Evolutionary conservation across 2,329 filamentous ascomycete species (phyloP).

Genomic region (Clonostachys rosea): DNA sequence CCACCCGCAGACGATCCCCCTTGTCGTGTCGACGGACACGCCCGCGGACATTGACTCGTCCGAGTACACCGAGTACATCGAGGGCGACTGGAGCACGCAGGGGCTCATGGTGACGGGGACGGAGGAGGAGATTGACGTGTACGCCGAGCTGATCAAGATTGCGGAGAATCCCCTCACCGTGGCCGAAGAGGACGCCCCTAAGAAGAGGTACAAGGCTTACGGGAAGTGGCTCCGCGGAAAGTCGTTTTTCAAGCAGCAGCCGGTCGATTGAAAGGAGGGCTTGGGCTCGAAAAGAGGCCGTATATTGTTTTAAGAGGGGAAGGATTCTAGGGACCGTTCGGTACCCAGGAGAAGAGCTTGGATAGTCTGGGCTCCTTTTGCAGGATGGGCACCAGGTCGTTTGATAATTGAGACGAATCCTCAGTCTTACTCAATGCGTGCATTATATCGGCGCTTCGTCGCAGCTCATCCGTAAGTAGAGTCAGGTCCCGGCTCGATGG

Average conservation of each 20-base stretch:
- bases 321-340: too few relatives aligned
- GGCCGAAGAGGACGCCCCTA: conserved; percentile 76
- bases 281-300: not conserved
- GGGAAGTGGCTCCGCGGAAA: conserved; percentile 92
- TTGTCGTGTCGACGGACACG: conserved; percentile 69
- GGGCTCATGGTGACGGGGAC: conserved; percentile 47
- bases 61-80: conserved; percentile 79
- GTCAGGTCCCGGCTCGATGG: not conserved
- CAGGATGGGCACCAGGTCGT: not conserved
- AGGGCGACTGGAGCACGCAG: conserved; percentile 60
- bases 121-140: conserved; percentile 47
- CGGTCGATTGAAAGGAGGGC: conserved; percentile 41
- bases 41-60: conserved; percentile 52
- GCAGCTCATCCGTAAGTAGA: conserved; percentile 25
- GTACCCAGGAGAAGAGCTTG: not conserved
- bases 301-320: too few relatives aligned
- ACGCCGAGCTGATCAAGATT: conserved; percentile 71
- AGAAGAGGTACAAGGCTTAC: conserved; percentile 97
- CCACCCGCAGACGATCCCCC: conserved; percentile 82
- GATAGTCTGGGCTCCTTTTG: not conserved
- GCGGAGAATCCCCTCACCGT: conserved; percentile 84
- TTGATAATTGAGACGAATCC: too few relatives aligned
- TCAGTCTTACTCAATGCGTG: conserved; percentile 11
- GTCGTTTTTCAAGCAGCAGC: conserved; percentile 91
- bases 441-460: conserved; percentile 23